Base-by-base conservation (phyloP, 495 filamentous ascomycete species). In the Amphirosellinia nigrospora region DNA sequence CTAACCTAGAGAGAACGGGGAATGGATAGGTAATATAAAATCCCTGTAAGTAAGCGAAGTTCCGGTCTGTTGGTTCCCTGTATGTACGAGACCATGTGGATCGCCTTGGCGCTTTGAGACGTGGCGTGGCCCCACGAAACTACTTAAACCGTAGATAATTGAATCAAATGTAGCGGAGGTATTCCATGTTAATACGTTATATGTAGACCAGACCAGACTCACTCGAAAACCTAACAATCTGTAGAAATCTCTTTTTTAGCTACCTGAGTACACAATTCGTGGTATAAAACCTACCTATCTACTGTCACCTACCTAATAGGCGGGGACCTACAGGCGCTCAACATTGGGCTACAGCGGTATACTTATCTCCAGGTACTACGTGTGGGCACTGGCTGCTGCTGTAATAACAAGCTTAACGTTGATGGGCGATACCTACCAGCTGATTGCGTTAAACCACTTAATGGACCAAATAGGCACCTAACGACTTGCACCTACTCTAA, bases 21-120 rank as follows among this genome's bases (percentile, higher is more conserved):
- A 36, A 58, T 15, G 53, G 53, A 21, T 34, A 34, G 26, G 19
- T 58, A 58, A 58, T 58, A 58, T 58, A 58, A n/a, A 5, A 34
- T 6, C 28, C 55, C 32, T 58, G 32, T 36, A 58, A 58, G 32
- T 36, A 58, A 58, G 30, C n/a, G 30, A 56, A 56, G 53, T 34
- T 58, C 55, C 32, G 10, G 55, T 34, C 32, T 58, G 55, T 36
- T 36, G 55, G 55, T 58, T 53, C 50, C 10, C 50, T 15, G 41
- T 28, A 53, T 30, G 50, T 30, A 30, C 50, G 13, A 16, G 50
- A 21, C 19, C 19, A 21, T 16, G 11, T 52, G 21, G 23, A 26
- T 52, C 48, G 5, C 23, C 21, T 52, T 52, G 23, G 48, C 48
- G 48, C 48, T n/a, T 50, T 5, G n/a, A 50, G 3, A 50, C 26